phyloP scores from a whole-genome alignment of 306 rosid genomes.

The Acacia crassicarpa region DNA sequence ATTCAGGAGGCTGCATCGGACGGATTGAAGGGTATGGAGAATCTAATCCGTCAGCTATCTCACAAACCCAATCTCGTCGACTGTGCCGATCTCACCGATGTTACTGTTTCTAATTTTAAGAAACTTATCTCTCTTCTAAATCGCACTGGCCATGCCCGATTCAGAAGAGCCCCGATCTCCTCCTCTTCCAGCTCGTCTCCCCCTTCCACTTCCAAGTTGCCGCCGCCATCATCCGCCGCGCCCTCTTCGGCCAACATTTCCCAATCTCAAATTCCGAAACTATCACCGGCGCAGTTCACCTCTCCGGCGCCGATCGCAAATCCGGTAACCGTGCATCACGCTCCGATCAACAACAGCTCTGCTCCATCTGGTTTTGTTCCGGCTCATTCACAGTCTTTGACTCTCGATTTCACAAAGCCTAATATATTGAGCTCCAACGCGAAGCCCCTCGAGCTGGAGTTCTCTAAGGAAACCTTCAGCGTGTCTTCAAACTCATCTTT shows the following conservation, averaged over 20 bases:
- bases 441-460: slow-evolving; percentile 56
- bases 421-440: slow-evolving; percentile 38
- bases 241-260: slow-evolving; percentile 28
- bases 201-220: slow-evolving; percentile 24
- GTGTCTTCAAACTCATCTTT: slow-evolving; percentile 86
- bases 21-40: slow-evolving; percentile 76
- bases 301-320: slow-evolving; percentile 20
- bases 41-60: slow-evolving; percentile 58
- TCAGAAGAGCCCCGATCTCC: slow-evolving; percentile 74
- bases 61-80: slow-evolving; percentile 52
- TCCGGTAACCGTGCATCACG: slow-evolving; percentile 15
- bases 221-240: slow-evolving; percentile 21
- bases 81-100: slow-evolving; percentile 62
- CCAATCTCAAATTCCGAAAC: slow-evolving; percentile 19
- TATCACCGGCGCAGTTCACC: slow-evolving; percentile 33
- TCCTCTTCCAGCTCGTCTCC: slow-evolving; percentile 3
- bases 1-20: slow-evolving; percentile 81
- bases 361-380: slow-evolving; percentile 32
- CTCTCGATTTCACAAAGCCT: slow-evolving; percentile 79
- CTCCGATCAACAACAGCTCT: neutral
- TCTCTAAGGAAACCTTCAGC: slow-evolving; percentile 66
- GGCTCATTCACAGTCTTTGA: slow-evolving; percentile 56
- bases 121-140: slow-evolving; percentile 66
- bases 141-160: slow-evolving; percentile 93
- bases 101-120: slow-evolving; percentile 69